These are phyloP conservation scores for Emmonsiellopsis sp. DNA, from an alignment of 2,329 filamentous ascomycete genomes.

Conservation along the genomic window DNA sequence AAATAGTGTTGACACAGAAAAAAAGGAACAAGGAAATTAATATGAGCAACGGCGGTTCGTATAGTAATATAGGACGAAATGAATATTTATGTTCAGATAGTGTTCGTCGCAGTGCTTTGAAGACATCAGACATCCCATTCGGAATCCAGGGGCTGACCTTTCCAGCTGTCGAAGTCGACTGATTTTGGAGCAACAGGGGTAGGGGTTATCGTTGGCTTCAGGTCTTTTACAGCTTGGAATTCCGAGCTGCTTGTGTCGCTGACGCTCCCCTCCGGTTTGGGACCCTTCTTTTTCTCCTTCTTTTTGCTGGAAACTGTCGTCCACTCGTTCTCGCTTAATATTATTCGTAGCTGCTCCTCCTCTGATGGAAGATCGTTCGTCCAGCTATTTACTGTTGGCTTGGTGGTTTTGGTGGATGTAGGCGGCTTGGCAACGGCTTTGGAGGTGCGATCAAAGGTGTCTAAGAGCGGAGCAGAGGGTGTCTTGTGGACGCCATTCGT, in stretches of 20 bases:
- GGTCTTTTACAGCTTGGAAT: conserved; percentile 16
- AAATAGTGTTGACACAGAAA: neutral
- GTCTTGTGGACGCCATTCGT: conserved; percentile 17
- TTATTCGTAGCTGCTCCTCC: conserved; percentile 51
- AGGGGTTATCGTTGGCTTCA: neutral
- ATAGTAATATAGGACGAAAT: neutral
- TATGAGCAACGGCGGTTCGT: neutral
- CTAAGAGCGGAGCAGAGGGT: conserved; percentile 26
- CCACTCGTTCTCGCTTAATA: conserved; percentile 47
- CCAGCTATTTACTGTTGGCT: conserved; percentile 28
- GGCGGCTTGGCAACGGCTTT: conserved; percentile 4
- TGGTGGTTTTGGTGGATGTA: conserved; percentile 6
- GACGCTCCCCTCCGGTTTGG: conserved; percentile 32
- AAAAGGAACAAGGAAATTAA: neutral
- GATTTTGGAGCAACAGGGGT: neutral
- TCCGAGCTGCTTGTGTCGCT: conserved; percentile 37
- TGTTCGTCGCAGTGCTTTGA: neutral
- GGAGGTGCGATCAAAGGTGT: conserved; percentile 32
- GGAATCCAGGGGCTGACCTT: conserved; percentile 37
- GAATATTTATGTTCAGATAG: neutral
- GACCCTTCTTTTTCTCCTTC: conserved; percentile 43
- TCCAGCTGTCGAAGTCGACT: neutral
- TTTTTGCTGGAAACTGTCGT: conserved; percentile 52
- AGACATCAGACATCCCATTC: conserved; percentile 33
- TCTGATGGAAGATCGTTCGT: conserved; percentile 46